A percentile compares a stretch with the other conserved stretches of the same genome.
These are phyloP conservation scores for Moesziomyces sp. DNA, from an alignment of 1,284 basidiomycete genomes.

Conservation along the genomic window DNA sequence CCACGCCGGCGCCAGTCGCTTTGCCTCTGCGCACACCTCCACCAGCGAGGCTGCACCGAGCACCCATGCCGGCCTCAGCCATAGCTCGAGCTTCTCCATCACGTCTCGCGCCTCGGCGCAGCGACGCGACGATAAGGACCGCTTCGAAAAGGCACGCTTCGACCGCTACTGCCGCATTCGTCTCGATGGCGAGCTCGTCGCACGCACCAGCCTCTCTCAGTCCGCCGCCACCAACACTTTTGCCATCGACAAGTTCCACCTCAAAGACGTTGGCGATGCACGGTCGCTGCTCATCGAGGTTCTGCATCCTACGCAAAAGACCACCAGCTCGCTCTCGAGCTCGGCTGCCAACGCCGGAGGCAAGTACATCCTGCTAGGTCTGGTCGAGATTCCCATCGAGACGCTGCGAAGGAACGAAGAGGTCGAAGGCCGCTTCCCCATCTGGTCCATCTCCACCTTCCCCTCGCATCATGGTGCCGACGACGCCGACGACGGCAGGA, in stretches of 20 bases:
- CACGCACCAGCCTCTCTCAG: conserved; percentile 43
- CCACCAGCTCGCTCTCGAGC: conserved; percentile 19
- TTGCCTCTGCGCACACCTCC: conserved; percentile 2
- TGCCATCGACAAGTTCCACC: conserved; percentile 49
- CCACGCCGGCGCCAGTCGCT: conserved; percentile 26
- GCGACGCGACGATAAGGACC: conserved; percentile 35
- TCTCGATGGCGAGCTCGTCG: conserved; percentile 50
- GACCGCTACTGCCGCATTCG: conserved; percentile 56
- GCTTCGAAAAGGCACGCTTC: conserved; percentile 31
- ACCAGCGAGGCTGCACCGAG: conserved; percentile 13
- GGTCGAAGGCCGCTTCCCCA: conserved; percentile 58
- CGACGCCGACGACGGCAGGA: conserved; percentile 16
- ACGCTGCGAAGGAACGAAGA: conserved; percentile 58
- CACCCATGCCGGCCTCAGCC: not conserved
- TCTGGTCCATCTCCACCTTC: conserved; percentile 50
- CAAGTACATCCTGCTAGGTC: conserved; percentile 51
- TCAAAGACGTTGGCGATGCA: conserved; percentile 44
- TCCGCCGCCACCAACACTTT: conserved; percentile 14
- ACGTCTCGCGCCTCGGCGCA: conserved; percentile 8
- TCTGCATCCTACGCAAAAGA: conserved; percentile 40
- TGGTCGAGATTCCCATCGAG: conserved; percentile 58
- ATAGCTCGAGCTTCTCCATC: conserved; percentile 7
- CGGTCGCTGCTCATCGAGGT: conserved; percentile 51
- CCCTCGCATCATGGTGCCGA: conserved; percentile 5
- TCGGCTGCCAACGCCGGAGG: conserved; percentile 10